A percentile compares a stretch with the other conserved stretches of the same genome.
These are phyloP conservation scores for Dactylis glomerata DNA, from an alignment of 176 grass and related monocot genomes.

Conservation along the genomic window DNA sequence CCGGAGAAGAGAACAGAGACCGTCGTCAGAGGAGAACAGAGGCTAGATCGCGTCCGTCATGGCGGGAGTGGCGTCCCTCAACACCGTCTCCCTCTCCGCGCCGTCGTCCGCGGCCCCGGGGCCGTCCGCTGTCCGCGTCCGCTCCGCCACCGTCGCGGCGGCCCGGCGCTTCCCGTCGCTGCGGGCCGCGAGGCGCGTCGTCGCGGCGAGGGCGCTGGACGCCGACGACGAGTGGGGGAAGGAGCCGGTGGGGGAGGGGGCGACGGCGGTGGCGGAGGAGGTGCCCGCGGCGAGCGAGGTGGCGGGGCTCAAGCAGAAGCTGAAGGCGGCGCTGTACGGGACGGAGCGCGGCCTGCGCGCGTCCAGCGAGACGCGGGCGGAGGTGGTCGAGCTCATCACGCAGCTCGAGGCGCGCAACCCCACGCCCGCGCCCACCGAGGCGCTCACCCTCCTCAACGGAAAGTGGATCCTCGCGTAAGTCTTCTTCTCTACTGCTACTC, in stretches of 20 bases:
- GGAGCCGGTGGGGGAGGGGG: constrained; percentile 2
- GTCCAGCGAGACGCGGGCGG: constrained; percentile 83
- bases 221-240: constrained; percentile 75
- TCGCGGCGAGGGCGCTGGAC: constrained; percentile 34
- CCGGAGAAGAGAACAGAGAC: background rate
- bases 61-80: constrained; percentile 39
- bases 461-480: constrained; percentile 96
- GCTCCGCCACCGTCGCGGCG: background rate
- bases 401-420: constrained; percentile 83
- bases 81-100: constrained; percentile 35
- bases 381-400: constrained; percentile 86
- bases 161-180: constrained; percentile 1
- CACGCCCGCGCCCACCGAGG: constrained; percentile 83
- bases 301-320: constrained; percentile 61
- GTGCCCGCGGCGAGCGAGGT: constrained; percentile 36
- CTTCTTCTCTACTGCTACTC: background rate
- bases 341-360: constrained; percentile 77
- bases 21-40: background rate
- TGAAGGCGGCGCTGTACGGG: constrained; percentile 72
- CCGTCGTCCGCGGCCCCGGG: constrained; percentile 1
- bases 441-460: constrained; percentile 75
- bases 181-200: background rate
- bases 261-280: constrained; percentile 34
- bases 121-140: background rate
- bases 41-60: constrained; percentile 28